Base-by-base conservation (phyloP, 2,329 filamentous ascomycete species). In the Xylogone sp. region DNA sequence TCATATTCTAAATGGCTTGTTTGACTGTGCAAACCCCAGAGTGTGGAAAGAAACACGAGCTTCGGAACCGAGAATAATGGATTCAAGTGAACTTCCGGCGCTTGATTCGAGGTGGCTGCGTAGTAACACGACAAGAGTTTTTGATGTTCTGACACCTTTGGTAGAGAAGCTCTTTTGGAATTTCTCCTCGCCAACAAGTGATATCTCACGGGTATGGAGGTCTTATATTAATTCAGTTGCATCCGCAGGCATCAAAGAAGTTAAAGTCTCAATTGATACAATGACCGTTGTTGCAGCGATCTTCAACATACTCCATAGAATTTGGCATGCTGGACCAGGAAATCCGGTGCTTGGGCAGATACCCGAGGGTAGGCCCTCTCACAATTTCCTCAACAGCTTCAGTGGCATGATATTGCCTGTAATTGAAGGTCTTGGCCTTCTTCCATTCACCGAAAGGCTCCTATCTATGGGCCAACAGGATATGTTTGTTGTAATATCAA, bases 31-130 rank as follows among this genome's bases (percentile, higher is more conserved):
- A 45, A 69, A 52, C 42, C 66, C 70, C 4, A 77, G 84, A 54
- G 68, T 85, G 3, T 97, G 91, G 90, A 85, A 82, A 49, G 84
- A 88, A 57, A 83, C 88, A 55, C 84, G 85, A 48, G 85, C 89
- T 9, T 75, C 83, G 53, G 31, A 57, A 18, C 48, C 56, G 6
- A 61, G 53, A 19, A 49, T 21, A 21, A 56, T 67, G 27, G 42
- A 27, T 71, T 77, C 85, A 0, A 82, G 85, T n/a, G 90, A 97
- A 53, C 74, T 99, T n/a, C 88, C 91, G 5, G 75, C 85, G 6
- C 73, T 97, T 6, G 91, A 97, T 62, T 77, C 88, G 3, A 90
- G 87, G 73, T 99, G 94, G 94, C 76, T 95, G 12, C 82, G 93
- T 49, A 86, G 82, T 53, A 90, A 89, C 55, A 74, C 87, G 3